A percentile compares a stretch with the other conserved stretches of the same genome.
These are phyloP conservation scores for Yamadazyma triangularis DNA, from an alignment of 1,139 yeast species.

Conservation along the genomic window DNA sequence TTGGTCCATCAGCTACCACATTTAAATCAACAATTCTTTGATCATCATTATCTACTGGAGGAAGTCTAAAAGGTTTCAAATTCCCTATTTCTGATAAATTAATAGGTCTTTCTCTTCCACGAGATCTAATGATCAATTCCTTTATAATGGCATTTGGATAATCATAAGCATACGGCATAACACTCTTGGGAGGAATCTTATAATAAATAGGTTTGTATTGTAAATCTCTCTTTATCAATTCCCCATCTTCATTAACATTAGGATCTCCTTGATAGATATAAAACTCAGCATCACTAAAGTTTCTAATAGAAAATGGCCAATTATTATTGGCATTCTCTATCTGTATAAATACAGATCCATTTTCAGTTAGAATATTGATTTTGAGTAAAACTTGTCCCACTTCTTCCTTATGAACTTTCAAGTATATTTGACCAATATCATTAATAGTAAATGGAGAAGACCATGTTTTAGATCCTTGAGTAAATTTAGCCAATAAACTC, in stretches of 20 bases:
- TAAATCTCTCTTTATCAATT: conserved; percentile 41
- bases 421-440: conserved; percentile 76
- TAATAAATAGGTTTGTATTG: conserved; percentile 73
- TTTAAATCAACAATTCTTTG: conserved; percentile 72
- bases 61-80: conserved; percentile 77
- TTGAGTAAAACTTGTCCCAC: conserved; percentile 67
- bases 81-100: conserved; percentile 93
- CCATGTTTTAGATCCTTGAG: conserved; percentile 64
- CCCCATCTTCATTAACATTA: conserved; percentile 68
- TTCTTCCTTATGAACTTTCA: conserved; percentile 62
- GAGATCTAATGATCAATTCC: conserved; percentile 69
- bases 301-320: conserved; percentile 94
- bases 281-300: conserved; percentile 82
- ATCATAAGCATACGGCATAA: conserved; percentile 99
- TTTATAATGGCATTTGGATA: conserved; percentile 87
- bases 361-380: conserved; percentile 70
- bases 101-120: conserved; percentile 71
- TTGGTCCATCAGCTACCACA: conserved; percentile 95
- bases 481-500: conserved; percentile 55
- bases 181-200: conserved; percentile 81
- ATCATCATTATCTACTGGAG: conserved; percentile 40
- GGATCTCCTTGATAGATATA: conserved; percentile 86
- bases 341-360: conserved; percentile 76
- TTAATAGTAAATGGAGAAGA: conserved; percentile 83
- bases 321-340: conserved; percentile 65